Conservation (phyloP, 495 filamentous ascomycete genomes). For the Rostrohypoxylon terebratum region DNA sequence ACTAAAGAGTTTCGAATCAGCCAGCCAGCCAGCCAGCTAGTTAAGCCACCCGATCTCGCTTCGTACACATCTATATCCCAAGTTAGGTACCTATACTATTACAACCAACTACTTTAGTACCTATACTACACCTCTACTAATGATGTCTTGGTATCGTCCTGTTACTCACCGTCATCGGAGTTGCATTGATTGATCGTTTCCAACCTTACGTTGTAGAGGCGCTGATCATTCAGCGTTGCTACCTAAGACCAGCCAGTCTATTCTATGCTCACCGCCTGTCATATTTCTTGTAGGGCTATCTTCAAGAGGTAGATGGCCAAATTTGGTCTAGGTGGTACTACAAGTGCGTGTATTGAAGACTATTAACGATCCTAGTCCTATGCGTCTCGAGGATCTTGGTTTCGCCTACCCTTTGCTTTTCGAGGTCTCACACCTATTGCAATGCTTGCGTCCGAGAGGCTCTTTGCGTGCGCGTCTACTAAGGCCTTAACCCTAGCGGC, state of each 20-base stretch:
- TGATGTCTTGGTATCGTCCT: not conserved
- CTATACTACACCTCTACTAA: not conserved
- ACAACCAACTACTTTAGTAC: conserved; percentile 23
- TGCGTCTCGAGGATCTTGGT: not conserved
- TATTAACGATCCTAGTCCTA: not conserved
- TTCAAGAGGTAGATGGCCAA: not conserved
- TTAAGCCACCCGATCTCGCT: conserved; percentile 30
- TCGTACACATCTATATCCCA: conserved; percentile 23
- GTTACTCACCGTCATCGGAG: not conserved
- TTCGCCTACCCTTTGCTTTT: conserved; percentile 12
- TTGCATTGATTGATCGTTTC: conserved; percentile 11
- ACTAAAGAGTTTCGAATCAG: conserved; percentile 14
- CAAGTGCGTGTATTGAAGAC: conserved; percentile 10
- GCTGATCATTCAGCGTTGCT: not conserved
- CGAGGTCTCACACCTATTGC: not conserved
- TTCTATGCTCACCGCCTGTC: conserved; percentile 14
- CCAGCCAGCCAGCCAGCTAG: conserved; percentile 1
- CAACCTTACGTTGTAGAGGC: conserved; percentile 8
- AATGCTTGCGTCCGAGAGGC: not conserved
- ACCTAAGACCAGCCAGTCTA: not conserved
- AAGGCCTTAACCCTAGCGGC: not conserved
- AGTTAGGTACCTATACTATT: conserved; percentile 19
- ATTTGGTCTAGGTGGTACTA: not conserved
- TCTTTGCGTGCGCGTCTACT: not conserved
- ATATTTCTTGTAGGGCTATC: not conserved